A percentile compares a stretch with the other conserved stretches of the same genome.
phyloP scores from a whole-genome alignment of 1,284 basidiomycete species.

The Ceraceosorus guamensis region DNA sequence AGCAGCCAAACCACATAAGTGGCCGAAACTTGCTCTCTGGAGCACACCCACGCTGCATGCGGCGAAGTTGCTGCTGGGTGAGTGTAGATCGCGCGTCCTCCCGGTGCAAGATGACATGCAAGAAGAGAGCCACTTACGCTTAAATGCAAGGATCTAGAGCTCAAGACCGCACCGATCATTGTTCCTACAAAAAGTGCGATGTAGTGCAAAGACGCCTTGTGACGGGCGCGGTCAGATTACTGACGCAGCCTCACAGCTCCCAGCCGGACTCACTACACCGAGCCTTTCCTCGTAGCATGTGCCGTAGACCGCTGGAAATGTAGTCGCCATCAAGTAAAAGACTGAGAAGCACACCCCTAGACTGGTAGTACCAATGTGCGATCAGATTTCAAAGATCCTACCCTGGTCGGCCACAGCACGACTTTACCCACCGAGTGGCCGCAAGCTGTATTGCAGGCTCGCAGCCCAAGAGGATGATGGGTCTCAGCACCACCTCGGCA shows the following conservation, averaged over 20 bases:
- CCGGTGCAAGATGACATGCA: no score
- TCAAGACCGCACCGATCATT: conserved; percentile 1
- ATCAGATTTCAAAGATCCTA: neutral
- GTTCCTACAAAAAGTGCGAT: conserved; percentile 1
- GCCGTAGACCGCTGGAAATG: conserved; percentile 7
- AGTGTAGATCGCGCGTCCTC: no score
- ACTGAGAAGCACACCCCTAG: neutral
- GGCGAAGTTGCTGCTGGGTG: no score
- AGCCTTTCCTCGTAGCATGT: conserved; percentile 4
- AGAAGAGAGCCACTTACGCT: neutral
- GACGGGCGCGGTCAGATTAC: no score
- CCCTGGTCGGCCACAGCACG: neutral
- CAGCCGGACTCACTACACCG: neutral
- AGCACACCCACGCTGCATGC: neutral
- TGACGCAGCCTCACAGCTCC: no score
- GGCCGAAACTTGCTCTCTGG: conserved; percentile 5
- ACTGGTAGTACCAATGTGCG: no score
- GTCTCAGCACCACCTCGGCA: conserved; percentile 1
- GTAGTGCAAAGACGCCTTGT: conserved; percentile 7
- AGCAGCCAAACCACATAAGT: neutral
- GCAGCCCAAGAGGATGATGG: conserved; percentile 1
- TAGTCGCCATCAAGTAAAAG: conserved; percentile 3
- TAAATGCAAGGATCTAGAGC: neutral
- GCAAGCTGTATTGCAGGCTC: conserved; percentile 2
- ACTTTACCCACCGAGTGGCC: neutral